These are phyloP conservation scores for Ganoderma boninense DNA, from an alignment of 1,284 basidiomycete species.

Conservation along the genomic window DNA sequence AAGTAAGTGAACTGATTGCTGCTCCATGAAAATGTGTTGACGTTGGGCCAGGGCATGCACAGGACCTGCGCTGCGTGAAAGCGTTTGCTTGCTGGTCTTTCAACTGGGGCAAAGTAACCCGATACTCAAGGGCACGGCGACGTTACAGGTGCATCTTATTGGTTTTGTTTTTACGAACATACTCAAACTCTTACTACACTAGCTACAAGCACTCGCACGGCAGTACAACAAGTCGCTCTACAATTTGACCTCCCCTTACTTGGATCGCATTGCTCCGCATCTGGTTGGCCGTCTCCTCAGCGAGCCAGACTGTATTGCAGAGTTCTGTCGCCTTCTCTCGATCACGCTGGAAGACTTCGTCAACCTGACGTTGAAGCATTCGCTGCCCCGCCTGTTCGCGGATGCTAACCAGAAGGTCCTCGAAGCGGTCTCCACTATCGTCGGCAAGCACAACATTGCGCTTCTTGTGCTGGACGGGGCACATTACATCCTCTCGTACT, in stretches of 20 bases:
- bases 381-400: conserved; percentile 78
- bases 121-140: conserved; percentile 74
- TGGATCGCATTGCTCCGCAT: conserved; percentile 74
- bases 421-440: conserved; percentile 47
- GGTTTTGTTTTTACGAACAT: neutral
- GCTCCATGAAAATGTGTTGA: conserved; percentile 7
- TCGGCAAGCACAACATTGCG: conserved; percentile 54
- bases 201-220: conserved; percentile 71
- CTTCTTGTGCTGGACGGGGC: conserved; percentile 69
- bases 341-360: conserved; percentile 71
- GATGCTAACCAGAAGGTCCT: conserved; percentile 59
- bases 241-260: conserved; percentile 73
- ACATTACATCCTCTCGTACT: conserved; percentile 74
- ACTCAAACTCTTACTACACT: conserved; percentile 14
- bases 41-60: conserved; percentile 53
- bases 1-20: conserved; percentile 54
- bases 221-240: conserved; percentile 73
- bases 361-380: conserved; percentile 67
- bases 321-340: conserved; percentile 70
- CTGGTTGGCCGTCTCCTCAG: conserved; percentile 67
- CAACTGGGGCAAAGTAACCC: conserved; percentile 75
- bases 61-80: conserved; percentile 62
- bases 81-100: conserved; percentile 71
- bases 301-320: conserved; percentile 66
- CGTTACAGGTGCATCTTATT: conserved; percentile 63